Base-by-base conservation (phyloP, 192 early-diverging fungal species). In the Coemansia umbellata region DNA sequence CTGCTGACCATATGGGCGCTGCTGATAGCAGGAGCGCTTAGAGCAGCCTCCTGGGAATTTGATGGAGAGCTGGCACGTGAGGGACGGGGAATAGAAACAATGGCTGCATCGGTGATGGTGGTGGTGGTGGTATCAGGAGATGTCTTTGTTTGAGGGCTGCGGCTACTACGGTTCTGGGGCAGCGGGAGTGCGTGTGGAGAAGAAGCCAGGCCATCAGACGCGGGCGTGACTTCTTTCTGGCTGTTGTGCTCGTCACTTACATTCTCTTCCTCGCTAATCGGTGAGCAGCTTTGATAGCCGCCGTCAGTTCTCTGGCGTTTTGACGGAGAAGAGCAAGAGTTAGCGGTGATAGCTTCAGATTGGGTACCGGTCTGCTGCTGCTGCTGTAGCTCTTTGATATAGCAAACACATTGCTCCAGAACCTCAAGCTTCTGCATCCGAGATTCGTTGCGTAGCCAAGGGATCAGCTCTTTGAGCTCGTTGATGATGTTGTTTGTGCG, bases 401-500 rank as follows among this genome's bases (percentile, higher is more conserved):
- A 76, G 24, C 15, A 22, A 14, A 58, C 53, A 22, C 53, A 53
- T 10, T 53, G 43, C 59, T 76, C 62, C 7, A 76, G 53, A 6
- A 76, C 61, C 18, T 76, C 62, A 21, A 76, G 66, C 37, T 76
- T 76, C 21, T 69, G 66, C 63, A 59, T 40, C 3, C 63, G 57
- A 3, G 52, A 49, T 27, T 57, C 43, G 32, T 73, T 47, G 21
- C 36, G 27, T 4, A 55, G 28, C 44, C 50, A 47, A 6, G 91
- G 90, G 14, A 92, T 82, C 5, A 94, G 68, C 22, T 71, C 59
- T 63, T 86, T 87, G 26, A 94, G 79, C 37, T 88, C 81, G 32
- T 84, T 55, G 23, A 94, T 87, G 61, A 87, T 84, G 48, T 85
- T 83, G 61, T 94, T 94, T 58, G 89, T 94, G 22, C 87, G 80